phyloP scores from a whole-genome alignment of 371 early-diverging fungal genomes.

The Cokeromyces recurvatus region DNA sequence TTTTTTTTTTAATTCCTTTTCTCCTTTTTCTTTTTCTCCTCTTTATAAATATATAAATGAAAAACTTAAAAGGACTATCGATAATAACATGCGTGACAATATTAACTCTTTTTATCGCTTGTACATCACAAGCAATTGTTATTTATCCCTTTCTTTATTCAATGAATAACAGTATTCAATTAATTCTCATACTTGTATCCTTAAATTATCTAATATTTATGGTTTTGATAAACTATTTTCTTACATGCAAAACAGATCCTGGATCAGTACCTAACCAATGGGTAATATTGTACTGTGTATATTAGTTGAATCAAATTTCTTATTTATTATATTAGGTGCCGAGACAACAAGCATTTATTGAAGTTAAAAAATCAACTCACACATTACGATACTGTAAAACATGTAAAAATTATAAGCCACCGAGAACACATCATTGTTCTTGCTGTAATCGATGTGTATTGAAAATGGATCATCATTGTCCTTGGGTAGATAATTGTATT shows the following conservation, averaged over 20 bases:
- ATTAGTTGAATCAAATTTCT: neutral
- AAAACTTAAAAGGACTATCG: slow-evolving; percentile 21
- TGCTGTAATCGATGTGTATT: slow-evolving; percentile 77
- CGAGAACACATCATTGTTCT: slow-evolving; percentile 81
- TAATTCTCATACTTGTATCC: slow-evolving; percentile 46
- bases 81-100: slow-evolving; percentile 23
- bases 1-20: too few relatives aligned
- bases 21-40: too few relatives aligned
- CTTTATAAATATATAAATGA: too few relatives aligned
- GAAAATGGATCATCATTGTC: slow-evolving; percentile 96
- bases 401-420: slow-evolving; percentile 76
- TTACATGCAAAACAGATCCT: slow-evolving; percentile 74
- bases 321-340: slow-evolving; percentile 27
- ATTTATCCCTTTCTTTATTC: slow-evolving; percentile 34
- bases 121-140: slow-evolving; percentile 39
- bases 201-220: slow-evolving; percentile 67
- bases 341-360: slow-evolving; percentile 48
- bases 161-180: slow-evolving; percentile 10
- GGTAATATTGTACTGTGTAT: slow-evolving; percentile 27
- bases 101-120: slow-evolving; percentile 27
- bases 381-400: slow-evolving; percentile 74
- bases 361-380: slow-evolving; percentile 69
- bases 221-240: slow-evolving; percentile 76
- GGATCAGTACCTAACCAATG: slow-evolving; percentile 75
- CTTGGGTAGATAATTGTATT: slow-evolving; percentile 97